Evolutionary conservation across 2,329 filamentous ascomycete genomes (phyloP), one percentile per base, ranked within the genome.

Genomic region (Huntiella abstrusa): DNA sequence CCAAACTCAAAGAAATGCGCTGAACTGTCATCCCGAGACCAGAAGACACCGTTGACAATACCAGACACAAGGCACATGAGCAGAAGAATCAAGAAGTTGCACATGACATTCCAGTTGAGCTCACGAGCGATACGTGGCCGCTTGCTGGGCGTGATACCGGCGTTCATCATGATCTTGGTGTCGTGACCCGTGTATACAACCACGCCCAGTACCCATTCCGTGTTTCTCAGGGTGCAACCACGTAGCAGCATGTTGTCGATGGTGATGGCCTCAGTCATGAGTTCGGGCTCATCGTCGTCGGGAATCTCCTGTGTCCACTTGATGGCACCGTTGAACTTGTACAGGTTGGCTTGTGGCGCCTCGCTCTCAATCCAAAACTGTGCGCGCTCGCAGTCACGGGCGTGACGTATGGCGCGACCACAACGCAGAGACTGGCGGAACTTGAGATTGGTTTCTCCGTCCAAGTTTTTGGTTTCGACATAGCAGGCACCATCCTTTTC

Each of bases 81-180:
- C 56, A 93, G 79, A 11, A 98, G 73, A 54, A 98, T 77, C 55
- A 82, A 68, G 58, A 98, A 96, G 63, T 98, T 98, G 71, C 87
- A 93, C 51, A 96, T 73, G 60, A 98, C 87, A 61, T 94, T 94
- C 73, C 85, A 92, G 66, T 98, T 98, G 54, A 98, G 73, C 59
- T 94, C 87, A 52, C 85, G 80, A 45, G 87, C 84, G 55, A 98
- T 87, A 54, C 84, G 78, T 34, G 91, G 77, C 52, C 88, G 82
- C 67, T 98, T 98, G 59, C 77, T 93, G 10, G 92, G 91, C 1
- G 91, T 98, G 51, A 88, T 80, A 50, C 91, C 91, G 22, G 91
- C 83, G 59, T 98, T 98, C 66, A 95, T 82, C 91, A 98, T 98
- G 60, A 95, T 96, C 65, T 96, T 98, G 33, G 88, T 94, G 60